A percentile compares a stretch with the other conserved stretches of the same genome.
phyloP scores from a whole-genome alignment of 495 filamentous ascomycete species.

The Amorphotheca resinae region DNA sequence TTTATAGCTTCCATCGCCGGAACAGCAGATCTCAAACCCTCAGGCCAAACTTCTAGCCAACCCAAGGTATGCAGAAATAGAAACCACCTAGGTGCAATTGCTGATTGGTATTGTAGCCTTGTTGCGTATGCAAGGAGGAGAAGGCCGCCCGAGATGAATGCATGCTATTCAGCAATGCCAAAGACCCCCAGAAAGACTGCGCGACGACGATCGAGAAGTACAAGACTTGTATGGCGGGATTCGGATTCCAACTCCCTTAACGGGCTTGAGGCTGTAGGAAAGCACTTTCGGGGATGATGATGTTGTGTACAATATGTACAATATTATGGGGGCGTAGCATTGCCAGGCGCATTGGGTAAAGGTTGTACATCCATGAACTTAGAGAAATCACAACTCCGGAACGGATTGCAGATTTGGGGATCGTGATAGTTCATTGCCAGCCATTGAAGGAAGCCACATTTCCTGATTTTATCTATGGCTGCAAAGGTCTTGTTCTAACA shows the following conservation, averaged over 20 bases:
- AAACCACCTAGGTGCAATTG: not conserved
- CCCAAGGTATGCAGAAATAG: slow-evolving; percentile 8
- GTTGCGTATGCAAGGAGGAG: slow-evolving; percentile 95
- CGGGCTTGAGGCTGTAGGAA: not conserved
- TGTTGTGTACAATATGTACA: slow-evolving; percentile 5
- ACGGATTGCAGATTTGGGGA: not conserved
- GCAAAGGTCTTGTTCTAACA: too few species aligned
- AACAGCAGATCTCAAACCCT: slow-evolving; percentile 14
- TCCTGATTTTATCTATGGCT: too few species aligned
- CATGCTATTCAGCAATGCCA: slow-evolving; percentile 85
- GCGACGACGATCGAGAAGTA: slow-evolving; percentile 71
- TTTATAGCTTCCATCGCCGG: slow-evolving; percentile 12
- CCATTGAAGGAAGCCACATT: too few species aligned
- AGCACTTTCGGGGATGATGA: not conserved
- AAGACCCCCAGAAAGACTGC: slow-evolving; percentile 70
- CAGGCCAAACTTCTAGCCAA: slow-evolving; percentile 12
- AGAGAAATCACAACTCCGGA: slow-evolving; percentile 16
- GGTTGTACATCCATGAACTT: slow-evolving; percentile 4
- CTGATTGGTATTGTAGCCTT: slow-evolving; percentile 47
- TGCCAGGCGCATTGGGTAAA: slow-evolving; percentile 12
- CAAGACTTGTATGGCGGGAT: slow-evolving; percentile 84
- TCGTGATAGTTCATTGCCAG: too few species aligned
- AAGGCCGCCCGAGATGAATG: slow-evolving; percentile 90
- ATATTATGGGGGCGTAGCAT: slow-evolving; percentile 10
- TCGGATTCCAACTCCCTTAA: slow-evolving; percentile 62